These are phyloP conservation scores for Trypanosoma scelopori DNA, from an alignment of 208 protist genomes.

Conservation along the genomic window DNA sequence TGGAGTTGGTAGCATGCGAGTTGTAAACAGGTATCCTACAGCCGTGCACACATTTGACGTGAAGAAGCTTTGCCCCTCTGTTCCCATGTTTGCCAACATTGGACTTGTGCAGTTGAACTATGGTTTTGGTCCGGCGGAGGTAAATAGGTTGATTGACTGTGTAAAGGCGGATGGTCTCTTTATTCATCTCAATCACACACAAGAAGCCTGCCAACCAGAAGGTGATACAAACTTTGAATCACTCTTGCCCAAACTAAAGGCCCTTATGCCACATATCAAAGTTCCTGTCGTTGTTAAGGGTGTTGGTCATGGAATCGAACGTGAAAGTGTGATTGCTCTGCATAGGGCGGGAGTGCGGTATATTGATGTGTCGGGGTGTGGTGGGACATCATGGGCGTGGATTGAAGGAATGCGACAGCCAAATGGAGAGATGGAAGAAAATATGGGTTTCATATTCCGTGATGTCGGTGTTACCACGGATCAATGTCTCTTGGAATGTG, in stretches of 20 bases:
- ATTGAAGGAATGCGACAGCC: conserved; percentile 85
- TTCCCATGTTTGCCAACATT: conserved; percentile 92
- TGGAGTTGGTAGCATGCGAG: conserved; percentile 89
- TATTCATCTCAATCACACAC: conserved; percentile 91
- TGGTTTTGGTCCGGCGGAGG: conserved; percentile 82
- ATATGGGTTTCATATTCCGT: conserved; percentile 86
- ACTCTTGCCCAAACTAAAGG: conserved; percentile 69
- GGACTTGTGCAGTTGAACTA: conserved; percentile 93
- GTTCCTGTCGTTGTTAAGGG: conserved; percentile 91
- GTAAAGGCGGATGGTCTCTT: conserved; percentile 88
- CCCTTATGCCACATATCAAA: conserved; percentile 74
- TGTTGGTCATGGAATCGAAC: conserved; percentile 89
- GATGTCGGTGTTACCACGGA: conserved; percentile 89
- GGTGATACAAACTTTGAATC: conserved; percentile 90
- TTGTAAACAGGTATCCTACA: conserved; percentile 87
- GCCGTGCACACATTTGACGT: conserved; percentile 86
- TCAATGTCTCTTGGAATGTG: conserved; percentile 67
- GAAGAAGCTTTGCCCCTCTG: conserved; percentile 84
- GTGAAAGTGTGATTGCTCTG: conserved; percentile 57
- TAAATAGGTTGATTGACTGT: conserved; percentile 80
- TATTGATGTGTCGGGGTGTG: conserved; percentile 88
- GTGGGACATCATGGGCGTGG: conserved; percentile 92
- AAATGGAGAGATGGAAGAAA: conserved; percentile 56
- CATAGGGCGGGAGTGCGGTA: conserved; percentile 79
- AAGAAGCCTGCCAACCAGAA: conserved; percentile 90